Evolutionary conservation across 306 rosid genomes (phyloP).

Genomic region (Inga leiocalycina): DNA sequence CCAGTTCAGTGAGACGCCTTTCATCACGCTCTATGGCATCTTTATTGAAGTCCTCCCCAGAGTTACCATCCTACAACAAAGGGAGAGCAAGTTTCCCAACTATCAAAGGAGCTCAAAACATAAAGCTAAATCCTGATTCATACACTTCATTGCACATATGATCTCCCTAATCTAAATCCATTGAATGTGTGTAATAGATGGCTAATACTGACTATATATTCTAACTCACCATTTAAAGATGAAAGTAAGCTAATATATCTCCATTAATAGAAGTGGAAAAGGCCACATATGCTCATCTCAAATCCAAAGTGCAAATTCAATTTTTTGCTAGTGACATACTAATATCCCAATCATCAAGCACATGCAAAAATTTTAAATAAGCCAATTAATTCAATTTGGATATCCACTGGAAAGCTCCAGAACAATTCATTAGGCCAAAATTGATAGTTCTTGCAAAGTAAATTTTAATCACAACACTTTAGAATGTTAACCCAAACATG

Average conservation of each 20-base stretch:
- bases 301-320: background rate
- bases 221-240: background rate
- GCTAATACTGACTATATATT: background rate
- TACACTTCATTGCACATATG: background rate
- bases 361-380: background rate
- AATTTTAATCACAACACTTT: background rate
- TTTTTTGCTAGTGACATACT: background rate
- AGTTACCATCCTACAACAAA: constrained; percentile 74
- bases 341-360: background rate
- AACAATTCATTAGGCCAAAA: background rate
- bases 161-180: background rate
- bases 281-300: background rate
- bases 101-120: constrained; percentile 27
- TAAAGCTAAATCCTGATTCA: constrained; percentile 27
- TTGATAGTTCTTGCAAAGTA: background rate
- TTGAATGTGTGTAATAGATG: background rate
- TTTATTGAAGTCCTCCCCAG: constrained; percentile 93
- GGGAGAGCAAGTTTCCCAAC: constrained; percentile 14
- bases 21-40: constrained; percentile 96
- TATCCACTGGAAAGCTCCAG: background rate
- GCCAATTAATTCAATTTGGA: background rate
- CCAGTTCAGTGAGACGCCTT: constrained; percentile 95
- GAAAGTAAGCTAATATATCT: background rate
- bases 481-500: background rate
- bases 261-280: background rate